A percentile compares a stretch with the other conserved stretches of the same genome.
These are phyloP conservation scores for Moniliella sp. DNA, from an alignment of 1,284 basidiomycete genomes.

Conservation along the genomic window DNA sequence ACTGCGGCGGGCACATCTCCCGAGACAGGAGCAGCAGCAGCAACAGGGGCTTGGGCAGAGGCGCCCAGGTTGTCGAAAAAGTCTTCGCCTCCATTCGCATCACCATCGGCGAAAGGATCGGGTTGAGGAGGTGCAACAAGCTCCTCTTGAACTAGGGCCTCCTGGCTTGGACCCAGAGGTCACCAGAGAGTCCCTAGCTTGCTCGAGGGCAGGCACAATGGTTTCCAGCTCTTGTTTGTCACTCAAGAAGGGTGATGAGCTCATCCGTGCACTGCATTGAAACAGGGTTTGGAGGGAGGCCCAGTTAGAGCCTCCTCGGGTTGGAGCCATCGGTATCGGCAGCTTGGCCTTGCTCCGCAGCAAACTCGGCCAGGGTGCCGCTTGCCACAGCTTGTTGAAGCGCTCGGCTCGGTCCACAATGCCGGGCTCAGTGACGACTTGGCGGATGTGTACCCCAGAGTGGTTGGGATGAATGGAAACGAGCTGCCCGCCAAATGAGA, in stretches of 20 bases:
- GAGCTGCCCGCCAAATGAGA: slow-evolving; percentile 81
- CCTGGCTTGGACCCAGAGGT: too few species aligned
- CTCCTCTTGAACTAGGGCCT: too few species aligned
- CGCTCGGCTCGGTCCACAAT: slow-evolving; percentile 56
- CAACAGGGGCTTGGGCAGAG: too few species aligned
- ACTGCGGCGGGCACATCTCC: too few species aligned
- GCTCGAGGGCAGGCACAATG: too few species aligned
- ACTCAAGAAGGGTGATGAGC: slow-evolving; percentile 68
- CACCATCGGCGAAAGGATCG: too few species aligned
- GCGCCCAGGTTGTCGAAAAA: too few species aligned
- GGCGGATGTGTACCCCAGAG: slow-evolving; percentile 29
- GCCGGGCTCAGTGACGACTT: slow-evolving; percentile 49
- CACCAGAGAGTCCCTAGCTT: too few species aligned
- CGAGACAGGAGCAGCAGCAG: slow-evolving; percentile 20
- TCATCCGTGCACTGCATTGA: slow-evolving; percentile 73
- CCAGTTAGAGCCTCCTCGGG: slow-evolving; percentile 44
- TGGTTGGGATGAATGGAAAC: slow-evolving; percentile 42
- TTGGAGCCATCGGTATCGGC: slow-evolving; percentile 17
- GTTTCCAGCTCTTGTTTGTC: too few species aligned
- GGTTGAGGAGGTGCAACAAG: too few species aligned
- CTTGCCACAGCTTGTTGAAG: slow-evolving; percentile 50
- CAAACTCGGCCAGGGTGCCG: slow-evolving; percentile 22
- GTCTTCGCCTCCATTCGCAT: too few species aligned
- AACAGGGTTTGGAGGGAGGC: slow-evolving; percentile 68
- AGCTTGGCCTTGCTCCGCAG: slow-evolving; percentile 20